Evolutionary conservation across 257 asterid species (phyloP).

Genomic region (Solanum appendiculatum): DNA sequence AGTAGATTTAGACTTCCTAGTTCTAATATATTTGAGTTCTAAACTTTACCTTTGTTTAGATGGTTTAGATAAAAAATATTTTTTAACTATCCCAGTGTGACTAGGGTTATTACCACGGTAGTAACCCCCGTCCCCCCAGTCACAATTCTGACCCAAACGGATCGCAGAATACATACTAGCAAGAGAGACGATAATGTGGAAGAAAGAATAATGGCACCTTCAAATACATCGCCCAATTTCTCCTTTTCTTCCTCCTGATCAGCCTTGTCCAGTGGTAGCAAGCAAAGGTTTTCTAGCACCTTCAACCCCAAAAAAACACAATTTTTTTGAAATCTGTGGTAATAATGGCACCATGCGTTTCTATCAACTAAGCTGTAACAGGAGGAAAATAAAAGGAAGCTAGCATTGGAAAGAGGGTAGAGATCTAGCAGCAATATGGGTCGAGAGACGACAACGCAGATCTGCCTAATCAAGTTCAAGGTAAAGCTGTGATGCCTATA

Average conservation of each 20-base stretch:
- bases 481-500: not conserved
- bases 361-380: not conserved
- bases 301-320: not conserved
- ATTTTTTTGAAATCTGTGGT: not conserved
- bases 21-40: not conserved
- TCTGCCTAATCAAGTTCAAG: not conserved
- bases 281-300: constrained; percentile 72
- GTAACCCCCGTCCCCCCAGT: too few relatives aligned
- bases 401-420: not conserved
- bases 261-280: constrained; percentile 74
- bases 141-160: constrained; percentile 71
- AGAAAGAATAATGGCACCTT: too few relatives aligned
- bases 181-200: constrained; percentile 76
- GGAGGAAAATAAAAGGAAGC: not conserved
- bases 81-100: too few relatives aligned
- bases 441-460: not conserved
- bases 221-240: too few relatives aligned
- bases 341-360: not conserved
- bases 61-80: not conserved
- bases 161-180: constrained; percentile 88
- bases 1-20: not conserved
- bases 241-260: constrained; percentile 61
- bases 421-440: not conserved
- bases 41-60: not conserved
- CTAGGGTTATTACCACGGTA: too few relatives aligned